Conservation (phyloP, 1,284 basidiomycete species). For the Blastosporella zonata region DNA sequence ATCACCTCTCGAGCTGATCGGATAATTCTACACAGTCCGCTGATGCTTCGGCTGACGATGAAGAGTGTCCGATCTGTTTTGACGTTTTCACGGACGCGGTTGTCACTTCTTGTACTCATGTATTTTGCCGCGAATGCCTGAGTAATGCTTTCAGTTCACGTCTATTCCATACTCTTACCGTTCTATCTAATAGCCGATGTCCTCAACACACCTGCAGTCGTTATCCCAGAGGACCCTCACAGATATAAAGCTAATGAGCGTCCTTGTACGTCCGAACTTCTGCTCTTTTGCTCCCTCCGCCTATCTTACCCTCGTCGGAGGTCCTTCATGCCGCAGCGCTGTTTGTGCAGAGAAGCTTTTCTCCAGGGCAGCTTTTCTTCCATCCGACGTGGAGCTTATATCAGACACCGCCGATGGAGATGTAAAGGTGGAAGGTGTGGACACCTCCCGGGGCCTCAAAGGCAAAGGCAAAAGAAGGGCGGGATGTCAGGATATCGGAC, state of each 20-base stretch:
- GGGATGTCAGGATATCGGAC: too few relatives aligned
- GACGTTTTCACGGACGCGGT: conserved; percentile 45
- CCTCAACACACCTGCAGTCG: conserved; percentile 33
- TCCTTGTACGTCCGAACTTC: conserved; percentile 37
- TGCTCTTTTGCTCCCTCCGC: not conserved
- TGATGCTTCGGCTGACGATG: conserved; percentile 45
- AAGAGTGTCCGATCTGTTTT: conserved; percentile 55
- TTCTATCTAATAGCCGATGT: conserved; percentile 33
- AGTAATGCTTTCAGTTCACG: conserved; percentile 25
- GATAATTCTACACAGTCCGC: conserved; percentile 32
- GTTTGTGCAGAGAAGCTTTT: conserved; percentile 44
- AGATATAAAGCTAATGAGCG: conserved; percentile 38
- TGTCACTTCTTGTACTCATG: conserved; percentile 47
- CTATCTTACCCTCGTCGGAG: conserved; percentile 21
- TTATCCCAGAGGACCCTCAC: conserved; percentile 29
- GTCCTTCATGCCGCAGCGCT: conserved; percentile 48
- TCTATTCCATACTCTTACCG: conserved; percentile 3
- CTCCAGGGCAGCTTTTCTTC: conserved; percentile 46
- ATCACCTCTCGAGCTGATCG: not conserved
- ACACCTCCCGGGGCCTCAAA: not conserved
- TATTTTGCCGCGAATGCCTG: conserved; percentile 52
- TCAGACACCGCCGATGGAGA: conserved; percentile 20
- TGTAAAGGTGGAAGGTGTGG: conserved; percentile 25
- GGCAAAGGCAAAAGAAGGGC: not conserved
- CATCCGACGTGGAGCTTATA: conserved; percentile 41